Evolutionary conservation across 2,329 filamentous ascomycete genomes (phyloP), one percentile per base, ranked within the genome.

Genomic region (Paraconiothyrium sp.): DNA sequence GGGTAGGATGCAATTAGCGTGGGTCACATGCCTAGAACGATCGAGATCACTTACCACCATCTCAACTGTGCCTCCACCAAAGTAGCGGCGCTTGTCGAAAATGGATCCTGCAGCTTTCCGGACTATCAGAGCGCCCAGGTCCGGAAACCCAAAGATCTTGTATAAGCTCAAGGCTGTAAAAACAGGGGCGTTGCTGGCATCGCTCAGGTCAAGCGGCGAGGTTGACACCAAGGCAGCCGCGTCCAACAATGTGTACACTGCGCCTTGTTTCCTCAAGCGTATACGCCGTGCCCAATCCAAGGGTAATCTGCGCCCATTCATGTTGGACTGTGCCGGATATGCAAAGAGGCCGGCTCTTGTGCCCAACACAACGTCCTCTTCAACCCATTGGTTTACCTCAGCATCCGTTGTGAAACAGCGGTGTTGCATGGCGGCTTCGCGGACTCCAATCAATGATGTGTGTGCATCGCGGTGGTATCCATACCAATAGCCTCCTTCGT

Each of bases 141-240:
- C 92, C 0, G 94, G 94, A 67, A 97, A 97, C 1, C 95, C 94
- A 76, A 98, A 98, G n/a, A 97, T 94, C 77, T 98, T 99, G 81
- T 97, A 96, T 66, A 98, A 89, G 77, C 94, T 97, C 46, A 98
- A 73, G 0, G 92, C 91, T 0, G 88, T 90, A 67, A 98, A 98
- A 76, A 98, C 94, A 1, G 94, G 92, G 0, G 90, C 88, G 0
- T 79, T 74, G 0, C 82, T 80, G 0, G 84, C 69, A 67, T 91
- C 80, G 58, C 87, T 83, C 2, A 98, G 81, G 72, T 96, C 87
- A 7, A 98, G 82, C 0, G 88, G 88, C 4, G 91, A 88, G 0
- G 94, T 97, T 8, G 93, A 89, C 10, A 89, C 90, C 11, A 92
- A 83, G 0, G 93, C 91, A 5, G 95, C 93, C 10, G 92, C 94